These are phyloP conservation scores for Otatea glauca DNA, from an alignment of 176 grass and related monocot species.

Conservation along the genomic window DNA sequence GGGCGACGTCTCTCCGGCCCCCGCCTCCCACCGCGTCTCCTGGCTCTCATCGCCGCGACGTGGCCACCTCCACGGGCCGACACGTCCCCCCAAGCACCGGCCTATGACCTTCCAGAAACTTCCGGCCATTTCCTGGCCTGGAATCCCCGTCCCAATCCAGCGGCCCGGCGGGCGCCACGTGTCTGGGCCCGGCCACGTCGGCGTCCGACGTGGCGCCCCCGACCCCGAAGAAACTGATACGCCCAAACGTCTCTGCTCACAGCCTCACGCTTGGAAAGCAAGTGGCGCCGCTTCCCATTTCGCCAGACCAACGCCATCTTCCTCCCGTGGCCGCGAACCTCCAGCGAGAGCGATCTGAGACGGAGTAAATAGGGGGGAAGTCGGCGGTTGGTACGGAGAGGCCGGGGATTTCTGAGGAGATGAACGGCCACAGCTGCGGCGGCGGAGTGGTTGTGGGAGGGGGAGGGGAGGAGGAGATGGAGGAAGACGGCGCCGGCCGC, in stretches of 20 bases:
- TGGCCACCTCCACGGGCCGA: not conserved
- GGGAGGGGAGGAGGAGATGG: slow-evolving; percentile 59
- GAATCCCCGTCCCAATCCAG: slow-evolving; percentile 55
- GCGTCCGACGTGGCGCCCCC: slow-evolving; percentile 71
- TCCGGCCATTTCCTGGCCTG: slow-evolving; percentile 71
- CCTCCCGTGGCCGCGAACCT: slow-evolving; percentile 26
- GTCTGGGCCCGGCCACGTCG: slow-evolving; percentile 20
- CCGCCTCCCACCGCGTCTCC: not conserved
- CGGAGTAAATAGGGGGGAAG: not conserved
- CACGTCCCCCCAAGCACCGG: slow-evolving; percentile 40
- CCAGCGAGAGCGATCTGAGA: slow-evolving; percentile 2
- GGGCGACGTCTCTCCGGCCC: slow-evolving; percentile 40
- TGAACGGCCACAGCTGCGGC: slow-evolving; percentile 61
- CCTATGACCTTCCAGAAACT: slow-evolving; percentile 79
- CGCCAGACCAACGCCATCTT: slow-evolving; percentile 43
- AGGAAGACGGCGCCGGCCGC: slow-evolving; percentile 37
- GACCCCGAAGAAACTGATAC: slow-evolving; percentile 75
- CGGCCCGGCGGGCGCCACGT: slow-evolving; percentile 54
- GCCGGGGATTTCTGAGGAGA: slow-evolving; percentile 35
- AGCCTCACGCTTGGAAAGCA: slow-evolving; percentile 49
- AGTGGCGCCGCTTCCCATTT: slow-evolving; percentile 29
- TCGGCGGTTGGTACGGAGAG: slow-evolving; percentile 18
- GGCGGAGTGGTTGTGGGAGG: slow-evolving; percentile 43
- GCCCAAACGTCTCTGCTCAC: slow-evolving; percentile 50
- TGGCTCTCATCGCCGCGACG: not conserved